phyloP scores from a whole-genome alignment of 164 flowering plant species.

The Vitis riparia region DNA sequence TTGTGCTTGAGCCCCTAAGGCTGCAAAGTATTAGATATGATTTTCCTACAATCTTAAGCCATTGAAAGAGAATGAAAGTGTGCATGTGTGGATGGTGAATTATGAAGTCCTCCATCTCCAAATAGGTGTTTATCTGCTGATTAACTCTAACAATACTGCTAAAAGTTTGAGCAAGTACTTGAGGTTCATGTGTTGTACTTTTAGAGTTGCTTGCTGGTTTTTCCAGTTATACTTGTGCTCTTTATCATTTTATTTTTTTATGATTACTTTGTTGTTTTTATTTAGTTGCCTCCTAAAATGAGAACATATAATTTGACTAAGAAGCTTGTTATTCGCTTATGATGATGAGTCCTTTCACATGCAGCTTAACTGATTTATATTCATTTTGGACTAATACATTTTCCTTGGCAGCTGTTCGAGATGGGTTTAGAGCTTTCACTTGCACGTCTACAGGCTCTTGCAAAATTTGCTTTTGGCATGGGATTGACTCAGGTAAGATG shows the following conservation, averaged over 20 bases:
- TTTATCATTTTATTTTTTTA: background rate
- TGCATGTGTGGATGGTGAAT: background rate
- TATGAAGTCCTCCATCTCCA: background rate
- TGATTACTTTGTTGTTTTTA: no score
- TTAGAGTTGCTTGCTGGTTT: no score
- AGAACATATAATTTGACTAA: background rate
- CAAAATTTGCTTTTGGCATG: constrained; percentile 97
- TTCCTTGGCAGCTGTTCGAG: constrained; percentile 79
- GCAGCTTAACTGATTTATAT: background rate
- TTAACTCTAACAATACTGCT: background rate
- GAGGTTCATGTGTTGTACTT: background rate
- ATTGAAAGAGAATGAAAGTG: background rate
- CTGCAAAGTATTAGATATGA: background rate
- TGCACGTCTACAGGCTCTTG: constrained; percentile 92
- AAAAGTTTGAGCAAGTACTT: background rate
- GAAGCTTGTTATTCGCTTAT: background rate
- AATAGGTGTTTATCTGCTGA: background rate
- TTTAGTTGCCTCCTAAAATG: background rate
- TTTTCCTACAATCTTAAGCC: background rate
- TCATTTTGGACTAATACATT: constrained; percentile 5
- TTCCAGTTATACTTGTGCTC: no score
- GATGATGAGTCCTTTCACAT: background rate
- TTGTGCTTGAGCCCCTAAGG: background rate
- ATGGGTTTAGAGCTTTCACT: constrained; percentile 99
- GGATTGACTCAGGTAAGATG: constrained; percentile 85